Conservation (phyloP, 805 yeast genomes). For the Grigorovia humatica region DNA sequence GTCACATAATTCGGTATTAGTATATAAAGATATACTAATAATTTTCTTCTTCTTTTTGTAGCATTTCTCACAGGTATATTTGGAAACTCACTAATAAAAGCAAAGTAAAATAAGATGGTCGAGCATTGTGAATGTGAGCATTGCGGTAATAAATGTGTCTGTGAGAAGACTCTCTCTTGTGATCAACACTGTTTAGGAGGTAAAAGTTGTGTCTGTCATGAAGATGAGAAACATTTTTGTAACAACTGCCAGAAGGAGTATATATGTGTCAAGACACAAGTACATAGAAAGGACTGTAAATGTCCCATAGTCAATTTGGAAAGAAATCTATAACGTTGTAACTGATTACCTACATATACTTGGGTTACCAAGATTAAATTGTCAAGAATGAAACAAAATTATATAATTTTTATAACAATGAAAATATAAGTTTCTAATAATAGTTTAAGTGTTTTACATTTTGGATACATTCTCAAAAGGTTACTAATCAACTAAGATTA, state of each 20-base stretch:
- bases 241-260: neutral
- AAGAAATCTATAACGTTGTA: too few relatives aligned
- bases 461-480: too few relatives aligned
- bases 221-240: neutral
- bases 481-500: too few relatives aligned
- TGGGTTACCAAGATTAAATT: too few relatives aligned
- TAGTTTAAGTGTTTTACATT: too few relatives aligned
- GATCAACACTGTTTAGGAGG: neutral
- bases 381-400: too few relatives aligned
- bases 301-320: neutral
- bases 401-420: too few relatives aligned
- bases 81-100: neutral
- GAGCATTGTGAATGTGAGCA: neutral
- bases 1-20: too few relatives aligned
- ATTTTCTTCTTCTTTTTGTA: too few relatives aligned
- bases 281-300: neutral
- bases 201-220: neutral
- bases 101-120: neutral
- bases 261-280: neutral
- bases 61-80: too few relatives aligned
- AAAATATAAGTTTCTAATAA: too few relatives aligned
- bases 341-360: neutral
- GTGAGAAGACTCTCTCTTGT: neutral
- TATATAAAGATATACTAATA: too few relatives aligned
- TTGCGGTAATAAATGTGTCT: slow-evolving; percentile 1